These are phyloP conservation scores for Chaetomidium leptoderma DNA, from an alignment of 495 filamentous ascomycete species.

Conservation along the genomic window DNA sequence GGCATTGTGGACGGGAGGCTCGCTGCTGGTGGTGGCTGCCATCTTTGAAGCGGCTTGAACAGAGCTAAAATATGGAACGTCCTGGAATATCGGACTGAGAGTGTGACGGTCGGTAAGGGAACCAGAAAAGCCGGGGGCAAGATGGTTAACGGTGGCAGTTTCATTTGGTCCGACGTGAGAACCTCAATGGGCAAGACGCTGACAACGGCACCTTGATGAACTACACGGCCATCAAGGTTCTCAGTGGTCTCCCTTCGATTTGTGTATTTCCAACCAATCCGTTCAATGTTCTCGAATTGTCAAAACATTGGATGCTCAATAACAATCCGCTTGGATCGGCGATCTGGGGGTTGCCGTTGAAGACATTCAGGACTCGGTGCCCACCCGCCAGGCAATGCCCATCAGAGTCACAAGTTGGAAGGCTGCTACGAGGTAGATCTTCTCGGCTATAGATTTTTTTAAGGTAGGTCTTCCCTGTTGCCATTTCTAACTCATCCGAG, in stretches of 20 bases:
- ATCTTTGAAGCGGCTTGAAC: background rate
- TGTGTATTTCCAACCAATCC: too few species aligned
- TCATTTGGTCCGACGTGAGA: too few species aligned
- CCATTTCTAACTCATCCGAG: too few species aligned
- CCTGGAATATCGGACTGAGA: background rate
- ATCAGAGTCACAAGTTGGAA: constrained; percentile 54
- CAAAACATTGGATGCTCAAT: constrained; percentile 53
- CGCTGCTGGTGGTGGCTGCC: background rate
- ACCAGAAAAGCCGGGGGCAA: too few species aligned
- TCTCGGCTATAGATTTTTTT: constrained; percentile 29
- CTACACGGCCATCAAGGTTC: too few species aligned
- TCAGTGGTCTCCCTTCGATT: too few species aligned
- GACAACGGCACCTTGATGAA: too few species aligned
- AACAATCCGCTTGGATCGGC: constrained; percentile 54
- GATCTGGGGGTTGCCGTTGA: constrained; percentile 54
- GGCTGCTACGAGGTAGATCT: constrained; percentile 43
- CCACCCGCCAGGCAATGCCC: constrained; percentile 58
- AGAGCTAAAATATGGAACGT: background rate
- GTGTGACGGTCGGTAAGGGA: too few species aligned
- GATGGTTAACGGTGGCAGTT: too few species aligned
- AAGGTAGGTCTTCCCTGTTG: too few species aligned
- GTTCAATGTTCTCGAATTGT: constrained; percentile 52
- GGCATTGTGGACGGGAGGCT: background rate
- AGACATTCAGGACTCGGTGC: constrained; percentile 49
- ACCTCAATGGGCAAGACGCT: too few species aligned